phyloP scores from a whole-genome alignment of 2,329 filamentous ascomycete species.

The Botrytis elliptica region DNA sequence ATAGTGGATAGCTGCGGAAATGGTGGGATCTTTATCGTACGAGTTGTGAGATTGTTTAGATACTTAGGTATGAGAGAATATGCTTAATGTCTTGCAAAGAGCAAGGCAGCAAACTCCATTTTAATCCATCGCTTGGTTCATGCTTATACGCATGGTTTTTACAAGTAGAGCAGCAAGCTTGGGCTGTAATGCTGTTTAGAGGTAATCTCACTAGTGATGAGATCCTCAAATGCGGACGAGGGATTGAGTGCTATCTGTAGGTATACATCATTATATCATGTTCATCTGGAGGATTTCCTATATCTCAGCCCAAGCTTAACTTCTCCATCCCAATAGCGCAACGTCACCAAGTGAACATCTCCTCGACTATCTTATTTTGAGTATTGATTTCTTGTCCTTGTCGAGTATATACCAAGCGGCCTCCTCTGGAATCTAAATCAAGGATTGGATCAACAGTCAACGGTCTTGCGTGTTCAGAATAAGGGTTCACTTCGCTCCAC shows the following conservation, averaged over 20 bases:
- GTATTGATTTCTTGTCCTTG: background rate
- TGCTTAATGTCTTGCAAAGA: background rate
- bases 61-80: no score
- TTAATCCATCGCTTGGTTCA: background rate
- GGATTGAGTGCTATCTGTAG: no score
- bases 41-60: background rate
- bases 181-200: background rate
- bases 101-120: background rate
- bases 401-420: conserved; percentile 22
- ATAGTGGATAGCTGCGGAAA: background rate
- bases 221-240: background rate
- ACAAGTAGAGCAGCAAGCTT: background rate
- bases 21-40: background rate
- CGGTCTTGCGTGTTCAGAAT: background rate
- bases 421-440: conserved; percentile 25
- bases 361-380: conserved; percentile 19
- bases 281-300: background rate
- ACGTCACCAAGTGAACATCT: conserved; percentile 22
- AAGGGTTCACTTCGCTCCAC: background rate
- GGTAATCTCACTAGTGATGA: background rate
- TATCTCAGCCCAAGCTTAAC: background rate
- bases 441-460: conserved; percentile 20
- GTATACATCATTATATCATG: background rate
- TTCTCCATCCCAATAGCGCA: background rate
- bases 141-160: background rate